Base-by-base conservation (phyloP, 164 flowering plant genomes). In the Vitis rotundifolia region DNA sequence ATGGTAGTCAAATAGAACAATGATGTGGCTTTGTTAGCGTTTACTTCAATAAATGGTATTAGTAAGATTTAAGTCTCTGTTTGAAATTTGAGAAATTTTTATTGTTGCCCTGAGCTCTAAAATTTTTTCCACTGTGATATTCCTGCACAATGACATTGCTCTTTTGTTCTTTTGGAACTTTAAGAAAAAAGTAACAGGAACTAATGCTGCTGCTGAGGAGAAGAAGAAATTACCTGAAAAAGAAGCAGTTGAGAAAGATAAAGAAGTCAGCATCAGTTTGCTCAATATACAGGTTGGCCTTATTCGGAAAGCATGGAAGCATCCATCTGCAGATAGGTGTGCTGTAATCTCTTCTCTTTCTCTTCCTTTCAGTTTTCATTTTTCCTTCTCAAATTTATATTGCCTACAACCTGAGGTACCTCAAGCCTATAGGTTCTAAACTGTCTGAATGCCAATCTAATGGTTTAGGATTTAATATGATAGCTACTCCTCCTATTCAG, bases 301-400 rank as follows among this genome's bases (percentile, higher is more conserved):
- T 11, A 87, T 95, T 79, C 90, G 86, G 71, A 95, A 91, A 84
- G 98, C 97, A 52, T 91, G 91, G 89, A 93, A 93, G 79, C 99
- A 95, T 83, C 99, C 99, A 62, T 88, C 98, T 73, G 99, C 99
- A 58, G 99, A 95, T 77, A 95, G 99, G 99, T 95, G 75, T 65
- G n/a, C 59, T 11, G 16, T 31, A 14, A 11, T 68, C 9, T 65
- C 10, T n/a, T 13, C 12, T 11, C 37, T 64, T 3, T 10, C 55
- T 58, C 18, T 28, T 64, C 57, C 10, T 26, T 16, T 2, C 11
- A 12, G 22, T 9, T 9, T 9, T 13, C 15, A 49, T 60, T 22
- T 31, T 49, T 37, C 44, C 44, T 37, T 37, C 44, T 37, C 44
- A 37, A 6, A 37, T 58, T 50, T 47, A 13, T 49, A 16, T 3